Evolutionary conservation across 2,329 filamentous ascomycete genomes (phyloP).

Genomic region (Scedosporium aurantiacum): DNA sequence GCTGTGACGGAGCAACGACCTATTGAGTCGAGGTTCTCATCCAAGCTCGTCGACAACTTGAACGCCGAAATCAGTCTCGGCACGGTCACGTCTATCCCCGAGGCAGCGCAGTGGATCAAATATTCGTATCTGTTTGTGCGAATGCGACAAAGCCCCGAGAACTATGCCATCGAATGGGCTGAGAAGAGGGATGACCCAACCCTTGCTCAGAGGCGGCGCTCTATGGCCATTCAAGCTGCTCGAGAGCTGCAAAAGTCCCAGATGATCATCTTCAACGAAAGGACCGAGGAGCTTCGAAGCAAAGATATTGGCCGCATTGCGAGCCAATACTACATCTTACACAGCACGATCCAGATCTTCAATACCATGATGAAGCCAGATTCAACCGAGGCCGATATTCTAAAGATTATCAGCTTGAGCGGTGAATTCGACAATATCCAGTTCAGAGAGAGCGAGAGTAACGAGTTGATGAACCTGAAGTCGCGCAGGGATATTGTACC

Average conservation of each 20-base stretch:
- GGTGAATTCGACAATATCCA: conserved; percentile 98
- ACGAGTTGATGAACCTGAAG: conserved; percentile 64
- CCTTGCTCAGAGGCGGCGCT: conserved; percentile 72
- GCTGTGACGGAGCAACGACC: conserved; percentile 93
- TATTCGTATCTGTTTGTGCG: conserved; percentile 97
- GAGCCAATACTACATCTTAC: conserved; percentile 91
- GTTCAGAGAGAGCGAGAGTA: conserved; percentile 77
- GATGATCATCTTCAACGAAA: conserved; percentile 98
- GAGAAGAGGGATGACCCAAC: conserved; percentile 82
- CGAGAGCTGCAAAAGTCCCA: conserved; percentile 81
- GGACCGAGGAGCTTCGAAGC: conserved; percentile 79
- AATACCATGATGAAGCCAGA: conserved; percentile 85
- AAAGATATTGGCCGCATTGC: conserved; percentile 96
- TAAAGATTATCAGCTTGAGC: conserved; percentile 96
- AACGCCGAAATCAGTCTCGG: conserved; percentile 91
- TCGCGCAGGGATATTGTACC: conserved; percentile 32
- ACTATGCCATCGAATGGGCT: conserved; percentile 90
- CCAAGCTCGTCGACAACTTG: conserved; percentile 88
- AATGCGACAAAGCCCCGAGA: conserved; percentile 84
- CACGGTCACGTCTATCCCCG: conserved; percentile 86
- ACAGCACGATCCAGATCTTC: conserved; percentile 91
- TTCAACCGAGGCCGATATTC: conserved; percentile 79
- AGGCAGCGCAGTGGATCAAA: conserved; percentile 93
- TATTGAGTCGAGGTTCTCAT: conserved; percentile 92
- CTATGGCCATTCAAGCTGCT: conserved; percentile 81